Evolutionary conservation across 345 rosid genomes (phyloP), one percentile per base, ranked within the genome.

Genomic region (Moricandia arvensis): DNA sequence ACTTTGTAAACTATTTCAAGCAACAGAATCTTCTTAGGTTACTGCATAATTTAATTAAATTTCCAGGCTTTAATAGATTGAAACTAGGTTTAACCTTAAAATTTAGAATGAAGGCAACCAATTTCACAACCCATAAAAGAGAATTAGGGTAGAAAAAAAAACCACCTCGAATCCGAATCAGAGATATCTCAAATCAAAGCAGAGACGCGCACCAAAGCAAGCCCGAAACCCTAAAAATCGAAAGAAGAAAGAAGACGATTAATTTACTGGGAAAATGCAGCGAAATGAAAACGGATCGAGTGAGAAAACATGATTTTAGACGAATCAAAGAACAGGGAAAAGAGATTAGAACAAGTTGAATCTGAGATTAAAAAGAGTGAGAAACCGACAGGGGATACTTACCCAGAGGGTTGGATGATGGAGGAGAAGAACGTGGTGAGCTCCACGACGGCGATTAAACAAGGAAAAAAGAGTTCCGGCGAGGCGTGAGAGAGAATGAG

Each of bases 181-280:
- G 53, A 35, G 17, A 66, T 35, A 49, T 37, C 43, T 53, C 18
- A 78, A 66, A 59, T 1, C 0, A 33, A 57, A 35, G 8, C 17
- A 1, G 29, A 12, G 63, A 16, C 0, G 49, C 63, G 35, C 43
- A n/a, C 8, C 4, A 2, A 66, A 43, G 34, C 53, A 45, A 62
- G 29, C 45, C 45, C 47, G 73, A 72, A 78, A 78, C 77, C 81
- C 81, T 78, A 78, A 49, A 72, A 72, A 66, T 7, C 4, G 66
- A 47, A 66, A 7, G 2, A 59, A 18, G 4, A 16, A 10, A 0
- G 24, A 26, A 43, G 57, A 71, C 18, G 35, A 34, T 67, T n/a
- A 49, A 47, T 38, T 33, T 33, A 63, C 37, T n/a, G 3, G 57
- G 16, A n/a, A n/a, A 4, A 64, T 49, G 29, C 34, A 16, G 18